Percentiles rank a stretch among this genome's conserved stretches.
phyloP scores from a whole-genome alignment of 306 rosid species.

The Trichosanthes truncata region DNA sequence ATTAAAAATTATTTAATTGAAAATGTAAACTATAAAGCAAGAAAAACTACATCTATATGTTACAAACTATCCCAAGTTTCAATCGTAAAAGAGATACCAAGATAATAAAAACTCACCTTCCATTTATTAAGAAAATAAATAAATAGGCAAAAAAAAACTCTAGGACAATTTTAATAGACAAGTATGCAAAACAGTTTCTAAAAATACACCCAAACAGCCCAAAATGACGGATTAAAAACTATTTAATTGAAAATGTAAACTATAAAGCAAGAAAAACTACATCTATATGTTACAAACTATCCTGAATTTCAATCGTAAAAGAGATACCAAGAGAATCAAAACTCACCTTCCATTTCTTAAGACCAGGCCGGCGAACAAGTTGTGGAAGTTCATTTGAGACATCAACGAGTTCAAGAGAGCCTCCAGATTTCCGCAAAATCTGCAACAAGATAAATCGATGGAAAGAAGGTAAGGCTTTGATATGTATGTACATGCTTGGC shows the following conservation, averaged over 20 bases:
- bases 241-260: not conserved
- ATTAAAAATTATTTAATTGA: not conserved
- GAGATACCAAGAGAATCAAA: not conserved
- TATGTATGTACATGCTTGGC: not conserved
- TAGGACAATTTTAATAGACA: not conserved
- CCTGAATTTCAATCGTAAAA: not conserved
- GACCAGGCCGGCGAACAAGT: slow-evolving; percentile 77
- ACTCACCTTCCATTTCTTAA: slow-evolving; percentile 80
- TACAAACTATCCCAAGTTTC: not conserved
- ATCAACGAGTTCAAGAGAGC: slow-evolving; percentile 72
- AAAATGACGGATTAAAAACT: not conserved
- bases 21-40: not conserved
- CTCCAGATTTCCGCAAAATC: slow-evolving; percentile 75
- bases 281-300: not conserved
- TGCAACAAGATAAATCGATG: slow-evolving; percentile 18
- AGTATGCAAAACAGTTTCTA: not conserved
- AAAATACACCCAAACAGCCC: not conserved
- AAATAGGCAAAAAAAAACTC: too few species aligned
- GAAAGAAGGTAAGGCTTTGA: not conserved
- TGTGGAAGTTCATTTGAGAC: slow-evolving; percentile 89
- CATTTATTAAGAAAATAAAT: slow-evolving; percentile 73
- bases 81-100: not conserved
- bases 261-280: not conserved
- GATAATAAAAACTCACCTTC: slow-evolving; percentile 59
- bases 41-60: not conserved